These are phyloP conservation scores for Coleophoma crateriformis DNA, from an alignment of 2,329 filamentous ascomycete species.

Conservation along the genomic window DNA sequence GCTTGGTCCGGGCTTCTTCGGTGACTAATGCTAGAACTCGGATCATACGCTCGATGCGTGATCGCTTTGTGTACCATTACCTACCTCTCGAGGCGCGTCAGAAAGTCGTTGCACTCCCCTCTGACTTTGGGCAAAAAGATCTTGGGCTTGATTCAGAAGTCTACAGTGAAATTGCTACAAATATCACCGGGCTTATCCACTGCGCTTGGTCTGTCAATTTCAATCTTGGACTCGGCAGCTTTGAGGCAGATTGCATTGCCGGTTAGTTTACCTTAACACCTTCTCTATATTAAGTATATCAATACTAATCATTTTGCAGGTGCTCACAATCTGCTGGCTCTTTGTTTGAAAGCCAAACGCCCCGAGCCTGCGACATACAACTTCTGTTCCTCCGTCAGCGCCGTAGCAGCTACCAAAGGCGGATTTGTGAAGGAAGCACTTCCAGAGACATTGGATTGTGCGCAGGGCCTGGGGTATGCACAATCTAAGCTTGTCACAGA, in stretches of 20 bases:
- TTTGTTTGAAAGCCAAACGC: conserved; percentile 31
- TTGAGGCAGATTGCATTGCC: conserved; percentile 37
- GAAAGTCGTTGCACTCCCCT: conserved; percentile 32
- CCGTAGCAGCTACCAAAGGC: conserved; percentile 18
- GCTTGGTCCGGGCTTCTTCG: conserved; percentile 37
- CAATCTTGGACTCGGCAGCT: conserved; percentile 42
- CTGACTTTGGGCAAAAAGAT: conserved; percentile 31
- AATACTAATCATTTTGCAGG: neutral
- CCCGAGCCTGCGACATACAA: conserved; percentile 24
- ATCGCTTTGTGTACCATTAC: conserved; percentile 30
- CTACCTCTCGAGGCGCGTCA: conserved; percentile 15
- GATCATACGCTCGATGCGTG: conserved; percentile 24
- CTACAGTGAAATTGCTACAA: conserved; percentile 21
- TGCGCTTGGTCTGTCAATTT: conserved; percentile 52
- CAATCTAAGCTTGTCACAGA: conserved; percentile 42
- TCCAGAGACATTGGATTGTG: conserved; percentile 17
- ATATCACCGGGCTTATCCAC: conserved; percentile 40
- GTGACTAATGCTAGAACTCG: conserved; percentile 25
- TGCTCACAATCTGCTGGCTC: conserved; percentile 34
- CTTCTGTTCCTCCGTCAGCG: conserved; percentile 32
- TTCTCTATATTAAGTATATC: neutral
- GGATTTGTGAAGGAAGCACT: conserved; percentile 28
- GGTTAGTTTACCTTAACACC: conserved; percentile 17
- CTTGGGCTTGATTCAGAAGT: conserved; percentile 30
- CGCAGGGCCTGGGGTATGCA: conserved; percentile 43